Percentiles rank a stretch among this genome's conserved stretches.
phyloP scores from a whole-genome alignment of 2,329 filamentous ascomycete species.

The Apiospora pterosperma region DNA sequence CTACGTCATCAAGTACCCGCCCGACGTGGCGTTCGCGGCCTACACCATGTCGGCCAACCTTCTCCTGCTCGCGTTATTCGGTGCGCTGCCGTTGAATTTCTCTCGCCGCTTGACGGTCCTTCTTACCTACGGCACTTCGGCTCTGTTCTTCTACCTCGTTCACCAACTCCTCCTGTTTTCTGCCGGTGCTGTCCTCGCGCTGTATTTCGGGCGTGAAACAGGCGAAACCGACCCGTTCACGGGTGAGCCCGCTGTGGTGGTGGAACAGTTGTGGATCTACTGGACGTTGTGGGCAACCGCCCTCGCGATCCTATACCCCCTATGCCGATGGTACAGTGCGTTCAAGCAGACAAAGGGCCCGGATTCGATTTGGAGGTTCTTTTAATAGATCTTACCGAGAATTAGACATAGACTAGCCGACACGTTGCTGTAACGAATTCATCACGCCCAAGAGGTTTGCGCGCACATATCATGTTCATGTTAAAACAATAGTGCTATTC shows the following conservation, averaged over 20 bases:
- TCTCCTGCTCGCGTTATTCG: slow-evolving; percentile 35
- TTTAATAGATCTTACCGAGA: slow-evolving; percentile 22
- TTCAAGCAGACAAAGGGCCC: slow-evolving; percentile 39
- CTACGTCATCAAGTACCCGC: slow-evolving; percentile 44
- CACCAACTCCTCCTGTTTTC: slow-evolving; percentile 34
- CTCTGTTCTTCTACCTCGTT: slow-evolving; percentile 42
- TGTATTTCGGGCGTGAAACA: slow-evolving; percentile 31
- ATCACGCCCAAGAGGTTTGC: not conserved
- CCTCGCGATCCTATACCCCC: slow-evolving; percentile 37
- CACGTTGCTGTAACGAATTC: not conserved
- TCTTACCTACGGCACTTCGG: slow-evolving; percentile 41
- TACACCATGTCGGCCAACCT: slow-evolving; percentile 37
- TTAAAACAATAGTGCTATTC: slow-evolving; percentile 11
- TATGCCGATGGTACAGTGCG: slow-evolving; percentile 37
- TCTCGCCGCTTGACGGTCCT: slow-evolving; percentile 31
- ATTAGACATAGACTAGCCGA: not conserved
- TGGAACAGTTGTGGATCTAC: slow-evolving; percentile 35
- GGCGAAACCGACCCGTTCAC: slow-evolving; percentile 22
- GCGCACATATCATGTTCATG: not conserved
- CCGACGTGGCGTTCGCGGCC: slow-evolving; percentile 43
- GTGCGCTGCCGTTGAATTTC: slow-evolving; percentile 26
- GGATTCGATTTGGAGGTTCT: slow-evolving; percentile 45
- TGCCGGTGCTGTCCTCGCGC: slow-evolving; percentile 20
- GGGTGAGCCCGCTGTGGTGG: slow-evolving; percentile 16
- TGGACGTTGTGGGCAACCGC: slow-evolving; percentile 32